These are phyloP conservation scores for Pseudocohnilembus persalinus DNA, from an alignment of 169 alveolate genomes.

Conservation along the genomic window DNA sequence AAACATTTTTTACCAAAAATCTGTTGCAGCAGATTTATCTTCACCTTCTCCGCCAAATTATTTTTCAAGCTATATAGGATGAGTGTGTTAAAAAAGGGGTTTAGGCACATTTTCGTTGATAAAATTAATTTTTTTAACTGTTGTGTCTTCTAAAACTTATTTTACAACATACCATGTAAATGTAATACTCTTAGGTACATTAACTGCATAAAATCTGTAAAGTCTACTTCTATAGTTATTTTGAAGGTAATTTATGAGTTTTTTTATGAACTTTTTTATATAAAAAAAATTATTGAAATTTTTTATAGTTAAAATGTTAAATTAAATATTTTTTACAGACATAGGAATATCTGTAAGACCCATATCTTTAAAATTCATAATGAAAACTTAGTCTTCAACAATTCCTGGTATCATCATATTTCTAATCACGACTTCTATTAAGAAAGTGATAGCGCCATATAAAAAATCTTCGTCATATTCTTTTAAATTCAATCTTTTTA, in stretches of 20 bases:
- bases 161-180: slow-evolving; percentile 38
- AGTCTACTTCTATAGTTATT: slow-evolving; percentile 43
- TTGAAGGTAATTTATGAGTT: slow-evolving; percentile 24
- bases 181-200: slow-evolving; percentile 27
- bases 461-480: slow-evolving; percentile 48
- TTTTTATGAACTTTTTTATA: slow-evolving; percentile 24
- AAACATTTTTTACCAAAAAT: not conserved
- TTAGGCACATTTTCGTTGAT: slow-evolving; percentile 17
- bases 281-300: too few relatives aligned
- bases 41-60: slow-evolving; percentile 27
- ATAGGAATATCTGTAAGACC: slow-evolving; percentile 58
- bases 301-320: not conserved
- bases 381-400: slow-evolving; percentile 75
- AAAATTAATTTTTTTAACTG: slow-evolving; percentile 37
- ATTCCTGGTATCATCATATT: slow-evolving; percentile 75
- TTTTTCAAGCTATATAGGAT: slow-evolving; percentile 23
- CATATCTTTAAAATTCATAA: slow-evolving; percentile 62
- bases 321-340: slow-evolving; percentile 23
- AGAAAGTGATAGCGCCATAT: slow-evolving; percentile 46
- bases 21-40: not conserved
- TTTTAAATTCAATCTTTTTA: slow-evolving; percentile 48
- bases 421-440: slow-evolving; percentile 59
- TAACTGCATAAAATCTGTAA: slow-evolving; percentile 40
- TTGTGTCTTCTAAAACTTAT: slow-evolving; percentile 32
- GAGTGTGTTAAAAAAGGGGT: slow-evolving; percentile 22